Base-by-base conservation (phyloP, 495 filamentous ascomycete species). In the Podospora australis region DNA sequence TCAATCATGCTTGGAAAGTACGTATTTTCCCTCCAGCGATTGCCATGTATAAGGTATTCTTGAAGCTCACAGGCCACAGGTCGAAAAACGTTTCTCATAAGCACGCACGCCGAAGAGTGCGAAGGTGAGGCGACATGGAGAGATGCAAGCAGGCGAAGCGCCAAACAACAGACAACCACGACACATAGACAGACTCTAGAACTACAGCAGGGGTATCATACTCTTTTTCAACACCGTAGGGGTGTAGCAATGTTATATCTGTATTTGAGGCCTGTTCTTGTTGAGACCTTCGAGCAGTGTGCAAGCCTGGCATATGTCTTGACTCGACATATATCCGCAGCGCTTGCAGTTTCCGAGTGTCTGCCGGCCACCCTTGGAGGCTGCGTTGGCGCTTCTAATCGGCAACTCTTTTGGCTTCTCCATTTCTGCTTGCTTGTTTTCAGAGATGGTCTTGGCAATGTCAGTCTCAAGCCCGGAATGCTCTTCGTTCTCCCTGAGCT, bases 241-340 rank as follows among this genome's bases (percentile, higher is more conserved):
- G 29, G 11, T 53, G 48, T 49, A 52, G 43, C 54, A 52, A 19
- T 48, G 29, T 56, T 63, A 70, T 60, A 94, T 84, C 48, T 80
- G 72, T 47, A 82, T 87, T 70, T 84, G 85, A 17, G 92, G 84
- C 26, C 90, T 70, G 57, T 87, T 95, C 71, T 90, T 94, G 60
- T 96, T 97, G 50, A 98, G 65, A 0, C 87, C 87, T 53, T 97
- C 90, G 10, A 98, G 78, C 14, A 98, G 72, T 48, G 78, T 82
- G 68, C 92, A 98, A 1, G 92, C 92, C 66, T 98, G 94, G 68
- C 92, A 98, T 34, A 96, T 78, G n/a, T 77, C 75, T 64, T 97
- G 92, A 60, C 89, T 95, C 0, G 91, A 96, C 62, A 98, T 84
- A 60, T 98, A 98, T 9, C 92, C 92, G 55, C 92, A 98, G 22